Percentiles rank a stretch among this genome's conserved stretches.
phyloP scores from a whole-genome alignment of 1,284 basidiomycete genomes.

The Spongispora temasekensis region DNA sequence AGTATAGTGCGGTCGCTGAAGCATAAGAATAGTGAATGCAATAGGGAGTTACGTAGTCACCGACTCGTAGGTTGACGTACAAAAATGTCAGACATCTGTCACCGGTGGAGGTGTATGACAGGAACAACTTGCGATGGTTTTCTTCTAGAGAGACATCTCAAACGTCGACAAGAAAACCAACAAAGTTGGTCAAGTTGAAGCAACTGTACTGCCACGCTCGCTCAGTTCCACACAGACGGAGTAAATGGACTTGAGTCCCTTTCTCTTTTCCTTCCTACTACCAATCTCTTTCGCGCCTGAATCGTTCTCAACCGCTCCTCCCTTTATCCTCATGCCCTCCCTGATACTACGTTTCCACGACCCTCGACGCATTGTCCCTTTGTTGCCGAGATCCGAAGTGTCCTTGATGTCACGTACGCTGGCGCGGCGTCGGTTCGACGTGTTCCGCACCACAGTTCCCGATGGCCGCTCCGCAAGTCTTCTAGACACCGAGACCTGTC shows the following conservation, averaged over 20 bases:
- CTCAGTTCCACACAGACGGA: conserved; percentile 33
- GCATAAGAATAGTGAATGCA: no score
- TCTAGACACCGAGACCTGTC: conserved; percentile 17
- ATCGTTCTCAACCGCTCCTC: conserved; percentile 18
- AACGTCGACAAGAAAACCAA: no score
- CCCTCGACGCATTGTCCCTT: conserved; percentile 26
- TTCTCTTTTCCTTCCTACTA: conserved; percentile 26
- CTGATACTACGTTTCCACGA: conserved; percentile 30
- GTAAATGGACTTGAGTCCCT: conserved; percentile 30
- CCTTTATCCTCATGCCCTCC: conserved; percentile 19
- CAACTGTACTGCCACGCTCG: no score
- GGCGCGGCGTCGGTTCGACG: conserved; percentile 15
- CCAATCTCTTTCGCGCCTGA: conserved; percentile 1
- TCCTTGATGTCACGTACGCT: conserved; percentile 21
- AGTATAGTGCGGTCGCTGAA: no score
- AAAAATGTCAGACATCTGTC: no score
- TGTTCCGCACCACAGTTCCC: conserved; percentile 1
- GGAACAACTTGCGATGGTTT: no score
- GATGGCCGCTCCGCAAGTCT: conserved; percentile 4
- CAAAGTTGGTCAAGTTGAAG: conserved; percentile 5
- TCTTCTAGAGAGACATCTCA: no score
- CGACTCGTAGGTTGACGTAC: no score
- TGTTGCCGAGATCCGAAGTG: conserved; percentile 7
- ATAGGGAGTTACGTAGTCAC: no score
- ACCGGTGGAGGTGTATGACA: no score